phyloP scores from a whole-genome alignment of 768 basidiomycete genomes.

The Calocybe cyanea region DNA sequence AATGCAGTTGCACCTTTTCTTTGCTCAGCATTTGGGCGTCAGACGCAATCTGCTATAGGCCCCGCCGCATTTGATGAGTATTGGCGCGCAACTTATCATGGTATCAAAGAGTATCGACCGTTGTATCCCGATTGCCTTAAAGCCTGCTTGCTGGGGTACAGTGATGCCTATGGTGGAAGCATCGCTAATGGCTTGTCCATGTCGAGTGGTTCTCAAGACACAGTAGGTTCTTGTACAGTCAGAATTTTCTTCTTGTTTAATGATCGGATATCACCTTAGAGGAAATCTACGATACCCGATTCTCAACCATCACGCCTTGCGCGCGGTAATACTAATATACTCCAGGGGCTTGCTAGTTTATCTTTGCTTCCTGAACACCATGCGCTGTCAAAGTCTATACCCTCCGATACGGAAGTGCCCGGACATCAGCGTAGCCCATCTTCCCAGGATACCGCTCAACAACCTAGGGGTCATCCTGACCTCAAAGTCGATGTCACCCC shows the following conservation, averaged over 20 bases:
- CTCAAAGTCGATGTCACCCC: too few species aligned
- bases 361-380: background rate
- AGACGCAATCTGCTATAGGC: conserved; percentile 44
- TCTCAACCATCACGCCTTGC: conserved; percentile 21
- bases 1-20: conserved; percentile 42
- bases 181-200: conserved; percentile 41
- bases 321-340: background rate
- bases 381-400: background rate
- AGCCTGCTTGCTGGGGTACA: conserved; percentile 41
- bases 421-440: too few species aligned
- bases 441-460: too few species aligned
- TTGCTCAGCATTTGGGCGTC: conserved; percentile 41
- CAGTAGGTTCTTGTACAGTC: conserved; percentile 22
- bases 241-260: background rate
- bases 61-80: conserved; percentile 51
- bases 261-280: background rate
- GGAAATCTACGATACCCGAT: conserved; percentile 22
- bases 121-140: conserved; percentile 44
- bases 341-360: background rate
- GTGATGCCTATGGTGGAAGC: conserved; percentile 45
- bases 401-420: background rate
- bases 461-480: too few species aligned
- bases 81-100: conserved; percentile 56
- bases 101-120: conserved; percentile 29
- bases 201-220: conserved; percentile 30